A percentile compares a stretch with the other conserved stretches of the same genome.
These are phyloP conservation scores for Panicum virgatum DNA, from an alignment of 202 grass and related monocot species.

Conservation along the genomic window DNA sequence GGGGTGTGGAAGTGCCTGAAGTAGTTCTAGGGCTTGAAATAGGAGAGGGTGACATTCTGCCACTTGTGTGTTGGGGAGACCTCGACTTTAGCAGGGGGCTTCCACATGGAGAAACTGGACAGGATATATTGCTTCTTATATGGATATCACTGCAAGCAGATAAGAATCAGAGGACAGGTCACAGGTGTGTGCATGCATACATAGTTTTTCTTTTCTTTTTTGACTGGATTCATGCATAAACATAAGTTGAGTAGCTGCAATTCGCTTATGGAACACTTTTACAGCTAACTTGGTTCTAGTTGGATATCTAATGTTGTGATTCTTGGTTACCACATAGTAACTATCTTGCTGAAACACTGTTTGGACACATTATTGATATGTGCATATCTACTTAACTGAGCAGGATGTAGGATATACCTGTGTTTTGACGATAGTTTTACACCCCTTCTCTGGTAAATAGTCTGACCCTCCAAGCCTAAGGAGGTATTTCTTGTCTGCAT, in stretches of 20 bases:
- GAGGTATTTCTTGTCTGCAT: conserved; percentile 68
- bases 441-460: conserved; percentile 72
- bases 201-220: neutral
- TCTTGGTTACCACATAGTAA: neutral
- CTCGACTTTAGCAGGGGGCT: conserved; percentile 87
- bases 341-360: conserved; percentile 1
- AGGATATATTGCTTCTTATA: conserved; percentile 85
- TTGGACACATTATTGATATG: conserved; percentile 3
- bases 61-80: conserved; percentile 74
- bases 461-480: conserved; percentile 63
- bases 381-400: neutral
- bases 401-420: conserved; percentile 48
- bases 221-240: conserved; percentile 4
- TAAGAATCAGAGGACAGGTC: conserved; percentile 36
- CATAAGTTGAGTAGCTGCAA: neutral
- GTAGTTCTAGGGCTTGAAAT: conserved; percentile 91
- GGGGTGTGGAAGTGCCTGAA: conserved; percentile 87
- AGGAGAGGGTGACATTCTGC: conserved; percentile 88
- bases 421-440: conserved; percentile 59
- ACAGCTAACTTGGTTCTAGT: neutral
- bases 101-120: conserved; percentile 95
- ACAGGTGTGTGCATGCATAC: neutral
- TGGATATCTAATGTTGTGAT: conserved; percentile 7
- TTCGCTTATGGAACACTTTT: conserved; percentile 19
- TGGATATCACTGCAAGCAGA: conserved; percentile 65